Evolutionary conservation across 495 filamentous ascomycete species (phyloP), one percentile per base, ranked within the genome.

Genomic region (Tetracladium setigerum): DNA sequence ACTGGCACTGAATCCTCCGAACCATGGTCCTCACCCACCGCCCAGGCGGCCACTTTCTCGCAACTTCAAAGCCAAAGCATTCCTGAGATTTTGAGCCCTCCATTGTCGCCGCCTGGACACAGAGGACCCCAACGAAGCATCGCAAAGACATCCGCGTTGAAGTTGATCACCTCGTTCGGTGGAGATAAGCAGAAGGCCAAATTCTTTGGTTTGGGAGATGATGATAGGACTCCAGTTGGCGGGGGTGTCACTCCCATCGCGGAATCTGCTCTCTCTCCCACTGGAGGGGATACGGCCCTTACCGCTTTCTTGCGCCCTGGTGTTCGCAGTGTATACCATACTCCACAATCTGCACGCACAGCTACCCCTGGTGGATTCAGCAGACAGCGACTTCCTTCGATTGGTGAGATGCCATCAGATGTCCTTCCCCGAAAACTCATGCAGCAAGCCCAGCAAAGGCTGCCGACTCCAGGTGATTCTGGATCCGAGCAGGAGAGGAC

Each of bases 101-200:
- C 83, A 19, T 59, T 79, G 30, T 79, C 75, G 16, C 74, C 75
- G 9, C 75, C 74, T 0, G 65, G 63, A 13, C 22, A 68, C 34
- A 66, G 65, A 27, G 75, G 75, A 1, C 74, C 75, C 36, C 74
- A 79, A 46, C 66, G 75, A 34, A 77, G 69, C 43, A 68, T 82
- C 39, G 78, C 80, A 12, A 95, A 92, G 66, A 82, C 79, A 11
- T 83, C 88, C n/a, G 74, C 89, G 4, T 74, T 98, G 33, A 97
- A 95, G 62, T 76, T 98, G 1, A 95, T 97, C 52, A 98, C 92
- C 6, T 78, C 83, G 0, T 97, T 98, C 46, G 82, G 81, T 16
- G 64, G 75, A n/a, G 65, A 71, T n/a, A 66, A 67, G 27, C 68
- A 76, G 34, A 76, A 77, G 44, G 74, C 77, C 55, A 79, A 76